Base-by-base conservation (phyloP, 331 rosid genomes). In the Rhamnella rubrinervis region DNA sequence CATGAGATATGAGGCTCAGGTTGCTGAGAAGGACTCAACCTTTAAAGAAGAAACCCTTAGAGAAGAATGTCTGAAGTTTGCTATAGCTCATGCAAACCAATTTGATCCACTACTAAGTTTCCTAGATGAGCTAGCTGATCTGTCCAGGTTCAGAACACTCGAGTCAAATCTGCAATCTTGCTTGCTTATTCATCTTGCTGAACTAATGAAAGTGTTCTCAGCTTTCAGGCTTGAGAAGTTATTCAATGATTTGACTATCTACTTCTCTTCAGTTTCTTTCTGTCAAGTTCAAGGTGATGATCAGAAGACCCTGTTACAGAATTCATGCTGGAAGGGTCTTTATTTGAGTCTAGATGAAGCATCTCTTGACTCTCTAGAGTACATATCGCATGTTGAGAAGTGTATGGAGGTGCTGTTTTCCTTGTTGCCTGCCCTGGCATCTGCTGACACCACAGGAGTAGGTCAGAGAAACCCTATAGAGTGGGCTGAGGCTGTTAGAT, bases 241-340 rank as follows among this genome's bases (percentile, higher is more conserved):
- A 73, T 78, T 91, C 51, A 67, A 79, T 67, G 97, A 91, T 69
- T 65, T 93, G 67, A 51, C 75, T 58, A 74, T 59, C 77, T 70
- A 84, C 78, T 72, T 89, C 63, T 83, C 81, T 76, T 88, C 87
- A 17, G 66, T 77, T 75, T 69, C 74, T 69, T 79, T 87, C 56
- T 40, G 41, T 67, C 76, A 61, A 52, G 78, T 81, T 62, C 71
- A 66, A 49, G 73, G 67, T 67, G 49, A 79, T 71, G 51, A 69
- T 80, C 78, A 75, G 61, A 84, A 71, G 61, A 83, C 76, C 61
- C 69, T 84, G 71, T 73, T 93, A 37, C 31, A 85, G 28, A 75
- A 74, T 69, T 85, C 97, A 35, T 91, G 91, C 82, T 93, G 98
- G 98, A 93, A 93, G 82, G 98, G 97, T 74, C 86, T 93, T 59